Base-by-base conservation (phyloP, 2,329 filamentous ascomycete genomes). In the Penicillium occitanis region DNA sequence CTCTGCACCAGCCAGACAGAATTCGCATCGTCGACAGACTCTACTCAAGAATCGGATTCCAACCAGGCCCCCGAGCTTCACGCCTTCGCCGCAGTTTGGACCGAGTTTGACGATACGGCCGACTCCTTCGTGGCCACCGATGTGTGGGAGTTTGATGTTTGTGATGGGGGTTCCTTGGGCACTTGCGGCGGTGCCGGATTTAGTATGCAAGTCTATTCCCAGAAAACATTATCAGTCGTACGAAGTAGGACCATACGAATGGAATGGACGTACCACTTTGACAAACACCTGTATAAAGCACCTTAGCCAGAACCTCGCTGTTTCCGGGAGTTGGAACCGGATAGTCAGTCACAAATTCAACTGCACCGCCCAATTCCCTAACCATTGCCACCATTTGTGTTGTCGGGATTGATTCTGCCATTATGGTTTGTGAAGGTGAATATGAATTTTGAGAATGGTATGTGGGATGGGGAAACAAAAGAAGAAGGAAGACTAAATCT, bases 61-160 rank as follows among this genome's bases (percentile, higher is more conserved):
- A 1, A 82, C 81, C 8, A 81, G 68, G 0, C 68, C 73, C 17
- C 80, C 80, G 5, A 81, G 37, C 33, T 76, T 74, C 22, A 82
- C 68, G 2, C 76, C 74, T 2, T 74, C 71, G 10, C 70, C 70
- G 42, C 73, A 73, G 33, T 74, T 76, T 1, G 79, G 74, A 0
- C 81, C 80, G 5, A 82, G 70, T 0, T 74, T 71, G 17, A 82
- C 71, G 50, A 82, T 78, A 0, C 76, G 76, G 1, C 79, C 80
- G 17, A 82, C 75, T 0, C 80, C 81, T 74, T 83, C 80, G 68
- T 82, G 80, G 5, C 80, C 79, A 17, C 79, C 80, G n/a, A 82
- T 73, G 63, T 82, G 80, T 0, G 80, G 80, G 0, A 81, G 71
- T 64, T 82, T 82, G 68, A 81, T 79, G 14, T 78, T 73, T 1